Percentiles rank a stretch among this genome's conserved stretches.
These are phyloP conservation scores for Haematococcus lacustris DNA, from an alignment of 139 green algal genomes.

Conservation along the genomic window DNA sequence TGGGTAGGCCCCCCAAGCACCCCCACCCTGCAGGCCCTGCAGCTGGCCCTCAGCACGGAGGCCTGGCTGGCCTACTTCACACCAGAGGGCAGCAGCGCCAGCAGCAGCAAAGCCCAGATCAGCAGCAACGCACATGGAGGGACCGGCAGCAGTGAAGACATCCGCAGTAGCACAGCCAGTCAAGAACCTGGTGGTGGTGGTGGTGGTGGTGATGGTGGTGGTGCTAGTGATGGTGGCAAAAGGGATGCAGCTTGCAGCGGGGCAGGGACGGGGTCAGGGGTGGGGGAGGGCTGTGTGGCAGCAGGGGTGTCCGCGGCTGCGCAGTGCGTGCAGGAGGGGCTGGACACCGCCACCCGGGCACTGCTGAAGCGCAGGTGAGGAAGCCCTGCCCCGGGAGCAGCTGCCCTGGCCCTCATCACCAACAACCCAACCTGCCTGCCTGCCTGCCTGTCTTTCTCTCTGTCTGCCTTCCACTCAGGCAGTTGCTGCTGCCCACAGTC, in stretches of 20 bases:
- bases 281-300: too few species aligned
- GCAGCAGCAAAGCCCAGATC: neutral
- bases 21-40: constrained; percentile 49
- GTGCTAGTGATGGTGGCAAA: neutral
- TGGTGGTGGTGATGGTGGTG: neutral
- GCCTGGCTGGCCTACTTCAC: constrained; percentile 45
- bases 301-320: too few species aligned
- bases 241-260: neutral
- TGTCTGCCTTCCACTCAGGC: neutral
- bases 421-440: too few species aligned
- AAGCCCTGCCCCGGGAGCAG: too few species aligned
- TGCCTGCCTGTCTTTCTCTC: neutral
- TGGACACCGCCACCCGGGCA: constrained; percentile 19
- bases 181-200: too few species aligned
- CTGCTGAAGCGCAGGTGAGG: constrained; percentile 23
- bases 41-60: constrained; percentile 47
- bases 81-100: neutral
- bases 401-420: too few species aligned
- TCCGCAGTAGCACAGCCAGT: neutral
- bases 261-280: neutral
- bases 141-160: neutral
- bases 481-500: neutral
- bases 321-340: too few species aligned
- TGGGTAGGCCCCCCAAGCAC: constrained; percentile 48
- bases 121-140: neutral